Evolutionary conservation across 2,329 filamentous ascomycete species (phyloP), one percentile per base, ranked within the genome.

Genomic region (Monilinia polystroma): DNA sequence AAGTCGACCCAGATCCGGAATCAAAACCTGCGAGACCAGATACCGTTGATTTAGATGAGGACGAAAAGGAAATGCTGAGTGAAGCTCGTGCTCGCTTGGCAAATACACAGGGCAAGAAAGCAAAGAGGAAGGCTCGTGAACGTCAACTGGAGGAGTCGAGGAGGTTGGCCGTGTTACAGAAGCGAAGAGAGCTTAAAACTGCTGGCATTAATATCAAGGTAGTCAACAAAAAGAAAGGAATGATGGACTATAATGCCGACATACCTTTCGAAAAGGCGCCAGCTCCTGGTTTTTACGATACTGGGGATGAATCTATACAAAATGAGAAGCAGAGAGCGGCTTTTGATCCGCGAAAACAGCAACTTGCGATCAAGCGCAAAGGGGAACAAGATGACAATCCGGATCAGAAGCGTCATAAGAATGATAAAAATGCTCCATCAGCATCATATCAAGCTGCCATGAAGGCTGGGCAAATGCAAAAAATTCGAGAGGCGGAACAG

Each of bases 211-310:
- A 99, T 78, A 93, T 98, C 81, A 99, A 98, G 80, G 89, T 98
- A 67, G 88, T 88, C 3, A 95, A 90, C 18, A 87, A 90, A 68
- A 98, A 98, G 82, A 89, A 92, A 82, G 95, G 95, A 0, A 90
- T 98, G 81, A 99, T 99, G 92, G 95, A 99, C 79, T 99, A 99
- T 82, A 99, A 99, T 79, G 95, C 95, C 73, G 95, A 99, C 74
- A 96, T 99, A 71, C 95, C 95, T 0, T 98, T 99, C 72, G 95
- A 99, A 78, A 97, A 95, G 79, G 91, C 91, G 70, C 89, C 95
- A 0, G 90, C 90, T 0, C 82, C 88, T 29, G 95, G 95, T 16
- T 99, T 99, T 77, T 97, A 94, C 80, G 94, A 99, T 77, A 99
- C 95, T 0, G 83, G 82, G 4, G 93, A 97, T 18, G 95, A 99